Evolutionary conservation across 2,329 filamentous ascomycete species (phyloP).

Genomic region (Aureobasidium leucospermi): DNA sequence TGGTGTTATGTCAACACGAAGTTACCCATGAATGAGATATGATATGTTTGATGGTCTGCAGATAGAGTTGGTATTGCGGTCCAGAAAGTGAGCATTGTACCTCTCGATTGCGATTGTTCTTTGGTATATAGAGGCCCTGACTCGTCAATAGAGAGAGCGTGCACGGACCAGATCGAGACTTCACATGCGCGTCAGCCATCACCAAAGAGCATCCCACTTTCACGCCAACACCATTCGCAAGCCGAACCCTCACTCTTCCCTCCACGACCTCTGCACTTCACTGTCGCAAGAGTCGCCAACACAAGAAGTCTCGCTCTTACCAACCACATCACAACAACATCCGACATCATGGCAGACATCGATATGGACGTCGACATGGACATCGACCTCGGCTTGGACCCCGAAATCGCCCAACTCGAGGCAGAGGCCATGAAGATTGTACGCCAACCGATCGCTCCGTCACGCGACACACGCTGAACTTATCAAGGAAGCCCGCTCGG

Average conservation of each 20-base stretch:
- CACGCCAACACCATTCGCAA: not conserved
- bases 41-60: too few relatives aligned
- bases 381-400: constrained; percentile 23
- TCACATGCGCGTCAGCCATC: constrained; percentile 5
- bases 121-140: not conserved
- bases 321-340: not conserved
- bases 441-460: not conserved
- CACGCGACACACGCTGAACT: constrained; percentile 14
- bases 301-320: not conserved
- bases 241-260: not conserved
- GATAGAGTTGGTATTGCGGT: too few relatives aligned
- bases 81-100: not conserved
- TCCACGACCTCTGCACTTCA: constrained; percentile 2
- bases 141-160: not conserved
- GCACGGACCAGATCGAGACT: constrained; percentile 3
- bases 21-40: too few relatives aligned
- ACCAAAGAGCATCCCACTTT: not conserved
- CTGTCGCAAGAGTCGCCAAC: constrained; percentile 4
- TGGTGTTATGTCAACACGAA: too few relatives aligned
- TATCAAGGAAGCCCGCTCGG: constrained; percentile 16
- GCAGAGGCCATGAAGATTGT: constrained; percentile 22
- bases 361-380: constrained; percentile 29
- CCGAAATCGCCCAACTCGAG: constrained; percentile 26
- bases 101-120: not conserved
- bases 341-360: constrained; percentile 21